Percentiles rank a stretch among this genome's conserved stretches.
Conservation (phyloP, 352 stramenopile genomes). For the Pythium volutum region DNA sequence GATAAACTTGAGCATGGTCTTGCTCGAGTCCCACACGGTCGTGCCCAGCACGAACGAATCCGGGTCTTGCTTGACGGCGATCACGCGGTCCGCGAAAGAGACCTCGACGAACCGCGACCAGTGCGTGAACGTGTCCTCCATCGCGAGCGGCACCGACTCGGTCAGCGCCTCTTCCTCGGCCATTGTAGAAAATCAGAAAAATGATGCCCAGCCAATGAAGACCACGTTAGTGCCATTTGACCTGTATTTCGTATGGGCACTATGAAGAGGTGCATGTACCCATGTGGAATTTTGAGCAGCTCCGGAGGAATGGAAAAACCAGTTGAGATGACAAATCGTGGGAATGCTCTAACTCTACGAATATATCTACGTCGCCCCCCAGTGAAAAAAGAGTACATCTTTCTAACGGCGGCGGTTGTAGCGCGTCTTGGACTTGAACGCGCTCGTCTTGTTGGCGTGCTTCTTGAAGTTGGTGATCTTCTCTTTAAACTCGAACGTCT, state of each 20-base stretch:
- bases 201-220: slow-evolving; percentile 6
- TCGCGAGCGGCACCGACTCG: slow-evolving; percentile 51
- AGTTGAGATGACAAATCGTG: background rate
- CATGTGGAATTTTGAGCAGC: background rate
- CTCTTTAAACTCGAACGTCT: slow-evolving; percentile 88
- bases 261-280: background rate
- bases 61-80: slow-evolving; percentile 68
- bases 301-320: background rate
- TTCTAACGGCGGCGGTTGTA: slow-evolving; percentile 78
- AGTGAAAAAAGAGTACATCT: background rate
- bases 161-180: slow-evolving; percentile 58
- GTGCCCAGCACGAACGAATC: slow-evolving; percentile 81
- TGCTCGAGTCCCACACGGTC: slow-evolving; percentile 85
- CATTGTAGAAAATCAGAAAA: slow-evolving; percentile 24
- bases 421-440: slow-evolving; percentile 91
- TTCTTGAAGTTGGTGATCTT: slow-evolving; percentile 91
- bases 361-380: background rate
- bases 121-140: slow-evolving; percentile 77
- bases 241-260: background rate
- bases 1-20: slow-evolving; percentile 84
- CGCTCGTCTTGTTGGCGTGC: slow-evolving; percentile 77
- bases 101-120: slow-evolving; percentile 75
- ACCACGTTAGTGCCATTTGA: background rate
- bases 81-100: slow-evolving; percentile 40
- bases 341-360: background rate